phyloP scores from a whole-genome alignment of 2,329 filamentous ascomycete genomes.

The Stemphylium lycopersici region DNA sequence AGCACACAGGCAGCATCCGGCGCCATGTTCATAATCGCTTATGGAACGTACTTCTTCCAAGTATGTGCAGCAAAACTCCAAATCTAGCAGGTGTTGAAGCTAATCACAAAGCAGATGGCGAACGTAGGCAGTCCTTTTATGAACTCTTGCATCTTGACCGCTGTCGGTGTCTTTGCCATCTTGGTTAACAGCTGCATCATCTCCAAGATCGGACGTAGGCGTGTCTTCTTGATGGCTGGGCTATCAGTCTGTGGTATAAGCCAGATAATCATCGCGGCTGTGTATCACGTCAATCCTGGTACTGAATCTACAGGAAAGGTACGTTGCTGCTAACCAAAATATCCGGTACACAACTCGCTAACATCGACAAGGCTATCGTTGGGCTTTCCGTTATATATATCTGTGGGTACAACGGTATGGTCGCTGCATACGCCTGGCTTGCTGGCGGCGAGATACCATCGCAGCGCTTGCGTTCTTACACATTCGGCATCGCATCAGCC shows the following conservation, averaged over 20 bases:
- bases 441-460: conserved; percentile 64
- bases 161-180: conserved; percentile 61
- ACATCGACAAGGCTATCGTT: conserved; percentile 51
- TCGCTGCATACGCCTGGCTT: conserved; percentile 64
- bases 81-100: rapidly evolving
- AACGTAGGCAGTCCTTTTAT: conserved; percentile 55
- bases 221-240: conserved; percentile 60
- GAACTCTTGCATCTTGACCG: conserved; percentile 62
- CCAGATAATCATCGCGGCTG: conserved; percentile 60
- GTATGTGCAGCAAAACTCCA: background rate
- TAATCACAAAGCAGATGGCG: conserved; percentile 28
- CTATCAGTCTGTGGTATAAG: conserved; percentile 61
- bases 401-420: conserved; percentile 60
- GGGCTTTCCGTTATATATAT: conserved; percentile 62
- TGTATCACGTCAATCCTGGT: conserved; percentile 57
- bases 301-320: conserved; percentile 51
- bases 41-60: conserved; percentile 44
- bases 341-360: background rate
- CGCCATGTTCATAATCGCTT: conserved; percentile 56
- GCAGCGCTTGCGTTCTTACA: conserved; percentile 63
- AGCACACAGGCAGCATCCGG: conserved; percentile 61
- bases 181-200: conserved; percentile 60
- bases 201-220: conserved; percentile 60
- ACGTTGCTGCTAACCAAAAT: background rate
- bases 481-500: conserved; percentile 61